Percentiles rank a stretch among this genome's conserved stretches.
Conservation (phyloP, 2,329 filamentous ascomycete species). For the Cladosporium halotolerans region DNA sequence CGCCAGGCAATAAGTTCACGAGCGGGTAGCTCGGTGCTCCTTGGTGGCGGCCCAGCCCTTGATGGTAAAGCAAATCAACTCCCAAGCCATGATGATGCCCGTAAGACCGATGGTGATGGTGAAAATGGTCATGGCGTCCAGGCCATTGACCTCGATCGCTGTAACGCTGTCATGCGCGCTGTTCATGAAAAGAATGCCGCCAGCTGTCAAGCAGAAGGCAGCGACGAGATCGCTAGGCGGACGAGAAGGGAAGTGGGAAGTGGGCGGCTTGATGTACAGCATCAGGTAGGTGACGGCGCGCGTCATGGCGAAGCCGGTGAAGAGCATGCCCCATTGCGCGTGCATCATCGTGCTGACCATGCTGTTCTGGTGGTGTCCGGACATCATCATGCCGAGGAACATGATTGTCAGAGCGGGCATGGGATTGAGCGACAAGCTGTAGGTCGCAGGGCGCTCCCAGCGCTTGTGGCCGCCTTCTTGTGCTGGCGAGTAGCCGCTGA, state of each 20-base stretch:
- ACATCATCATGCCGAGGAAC: constrained; percentile 90
- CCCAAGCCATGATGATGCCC: constrained; percentile 78
- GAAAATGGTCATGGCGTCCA: constrained; percentile 92
- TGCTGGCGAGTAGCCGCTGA: neutral
- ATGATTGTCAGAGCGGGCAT: constrained; percentile 82
- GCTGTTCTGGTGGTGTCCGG: constrained; percentile 75
- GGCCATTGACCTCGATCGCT: constrained; percentile 67
- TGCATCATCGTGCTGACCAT: constrained; percentile 90
- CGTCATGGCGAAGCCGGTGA: constrained; percentile 73
- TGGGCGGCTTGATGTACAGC: constrained; percentile 72
- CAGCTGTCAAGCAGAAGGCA: constrained; percentile 78
- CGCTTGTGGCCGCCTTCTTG: constrained; percentile 30
- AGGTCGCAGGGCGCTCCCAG: constrained; percentile 58
- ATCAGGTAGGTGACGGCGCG: constrained; percentile 74
- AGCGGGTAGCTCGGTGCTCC: constrained; percentile 20
- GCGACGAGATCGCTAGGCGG: constrained; percentile 86
- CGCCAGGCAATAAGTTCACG: neutral
- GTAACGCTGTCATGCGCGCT: constrained; percentile 72
- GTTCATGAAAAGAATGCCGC: constrained; percentile 87
- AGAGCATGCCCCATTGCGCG: constrained; percentile 83
- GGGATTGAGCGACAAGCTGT: constrained; percentile 75
- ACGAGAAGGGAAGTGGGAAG: constrained; percentile 70
- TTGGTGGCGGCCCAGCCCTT: constrained; percentile 71
- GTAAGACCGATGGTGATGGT: constrained; percentile 81
- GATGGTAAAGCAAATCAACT: constrained; percentile 68